phyloP scores from a whole-genome alignment of 345 rosid genomes.

The Sapria himalayana region DNA sequence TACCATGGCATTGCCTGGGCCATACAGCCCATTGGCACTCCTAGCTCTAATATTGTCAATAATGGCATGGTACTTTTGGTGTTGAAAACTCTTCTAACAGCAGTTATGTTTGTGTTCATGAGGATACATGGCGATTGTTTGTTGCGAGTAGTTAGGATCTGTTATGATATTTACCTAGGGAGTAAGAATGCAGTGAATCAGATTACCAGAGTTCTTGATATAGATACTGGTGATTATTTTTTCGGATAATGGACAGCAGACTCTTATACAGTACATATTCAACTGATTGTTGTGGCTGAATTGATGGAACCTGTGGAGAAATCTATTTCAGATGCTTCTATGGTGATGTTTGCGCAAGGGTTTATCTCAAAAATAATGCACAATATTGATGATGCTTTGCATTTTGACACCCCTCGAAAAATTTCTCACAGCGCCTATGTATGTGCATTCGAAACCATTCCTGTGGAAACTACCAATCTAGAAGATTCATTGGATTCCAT shows the following conservation, averaged over 20 bases:
- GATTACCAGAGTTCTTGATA: conserved; percentile 72
- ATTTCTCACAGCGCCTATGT: conserved; percentile 29
- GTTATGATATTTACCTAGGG: conserved; percentile 80
- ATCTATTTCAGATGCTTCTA: conserved; percentile 57
- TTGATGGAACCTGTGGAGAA: conserved; percentile 77
- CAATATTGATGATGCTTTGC: conserved; percentile 50
- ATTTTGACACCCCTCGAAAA: conserved; percentile 30
- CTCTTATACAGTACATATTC: conserved; percentile 81
- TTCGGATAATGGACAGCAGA: conserved; percentile 98
- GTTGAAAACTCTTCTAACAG: conserved; percentile 61
- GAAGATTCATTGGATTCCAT: conserved; percentile 53
- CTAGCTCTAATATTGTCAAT: conserved; percentile 56
- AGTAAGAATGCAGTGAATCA: conserved; percentile 83
- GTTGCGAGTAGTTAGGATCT: conserved; percentile 76
- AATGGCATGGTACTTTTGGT: conserved; percentile 56
- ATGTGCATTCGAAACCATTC: conserved; percentile 55
- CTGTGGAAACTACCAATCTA: conserved; percentile 46
- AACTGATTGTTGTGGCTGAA: conserved; percentile 98
- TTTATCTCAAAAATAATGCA: conserved; percentile 64
- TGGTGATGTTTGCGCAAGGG: conserved; percentile 71
- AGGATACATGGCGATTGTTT: conserved; percentile 87
- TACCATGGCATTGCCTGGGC: no score
- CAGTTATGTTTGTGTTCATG: conserved; percentile 68
- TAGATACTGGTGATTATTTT: conserved; percentile 91
- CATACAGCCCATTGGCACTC: no score